A percentile compares a stretch with the other conserved stretches of the same genome.
Evolutionary conservation across 2,329 filamentous ascomycete species (phyloP).

Genomic region (Aureobasidium sp.): DNA sequence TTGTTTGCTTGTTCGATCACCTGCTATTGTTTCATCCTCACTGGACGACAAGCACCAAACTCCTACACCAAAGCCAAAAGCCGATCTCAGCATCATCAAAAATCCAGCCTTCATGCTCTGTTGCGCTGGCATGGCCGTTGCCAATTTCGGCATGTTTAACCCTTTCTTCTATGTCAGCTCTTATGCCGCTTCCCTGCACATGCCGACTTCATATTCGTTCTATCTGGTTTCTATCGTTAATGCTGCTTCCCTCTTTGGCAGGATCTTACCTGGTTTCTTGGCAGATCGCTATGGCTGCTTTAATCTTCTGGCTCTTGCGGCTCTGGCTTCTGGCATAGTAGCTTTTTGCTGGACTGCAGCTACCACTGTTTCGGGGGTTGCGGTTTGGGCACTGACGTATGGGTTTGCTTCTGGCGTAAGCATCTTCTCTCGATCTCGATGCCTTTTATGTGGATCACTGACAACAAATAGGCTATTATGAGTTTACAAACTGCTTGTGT

Average conservation of each 20-base stretch:
- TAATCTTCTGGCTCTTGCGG: constrained; percentile 33
- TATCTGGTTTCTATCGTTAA: constrained; percentile 60
- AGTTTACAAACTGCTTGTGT: constrained; percentile 41
- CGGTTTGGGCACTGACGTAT: constrained; percentile 30
- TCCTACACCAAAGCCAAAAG: constrained; percentile 15
- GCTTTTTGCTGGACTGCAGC: constrained; percentile 28
- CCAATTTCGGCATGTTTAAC: constrained; percentile 27
- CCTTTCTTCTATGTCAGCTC: constrained; percentile 35
- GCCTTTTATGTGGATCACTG: too few species aligned
- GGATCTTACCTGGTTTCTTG: constrained; percentile 42
- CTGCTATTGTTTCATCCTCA: background rate
- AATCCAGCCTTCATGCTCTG: constrained; percentile 21
- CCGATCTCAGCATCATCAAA: constrained; percentile 17
- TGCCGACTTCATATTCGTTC: constrained; percentile 43
- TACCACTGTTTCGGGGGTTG: constrained; percentile 18
- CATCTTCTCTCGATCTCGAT: background rate
- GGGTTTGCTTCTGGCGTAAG: constrained; percentile 40
- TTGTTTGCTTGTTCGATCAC: background rate
- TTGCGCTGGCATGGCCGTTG: constrained; percentile 19
- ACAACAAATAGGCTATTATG: constrained; percentile 29
- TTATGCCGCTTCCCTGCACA: constrained; percentile 24
- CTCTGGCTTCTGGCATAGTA: constrained; percentile 28
- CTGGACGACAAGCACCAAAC: background rate
- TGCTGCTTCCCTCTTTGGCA: constrained; percentile 48
- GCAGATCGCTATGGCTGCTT: constrained; percentile 35